These are phyloP conservation scores for Trametes coccinea DNA, from an alignment of 768 basidiomycete species.

Conservation along the genomic window DNA sequence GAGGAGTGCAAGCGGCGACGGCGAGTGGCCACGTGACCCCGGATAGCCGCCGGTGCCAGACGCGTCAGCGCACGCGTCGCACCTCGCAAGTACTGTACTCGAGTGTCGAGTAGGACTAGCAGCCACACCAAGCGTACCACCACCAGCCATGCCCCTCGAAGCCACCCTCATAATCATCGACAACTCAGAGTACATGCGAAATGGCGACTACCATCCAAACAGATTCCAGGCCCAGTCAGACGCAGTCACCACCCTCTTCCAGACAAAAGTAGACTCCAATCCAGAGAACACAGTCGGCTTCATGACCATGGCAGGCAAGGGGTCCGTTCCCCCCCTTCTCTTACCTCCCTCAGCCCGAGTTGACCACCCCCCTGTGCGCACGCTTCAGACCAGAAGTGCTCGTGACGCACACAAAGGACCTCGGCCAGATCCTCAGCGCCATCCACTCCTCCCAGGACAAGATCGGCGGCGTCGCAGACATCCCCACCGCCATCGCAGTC, in stretches of 20 bases:
- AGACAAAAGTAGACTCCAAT: conserved; percentile 92
- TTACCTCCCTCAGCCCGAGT: background rate
- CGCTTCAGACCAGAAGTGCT: conserved; percentile 83
- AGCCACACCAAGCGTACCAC: background rate
- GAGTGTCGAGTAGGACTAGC: no score
- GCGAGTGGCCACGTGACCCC: conserved; percentile 8
- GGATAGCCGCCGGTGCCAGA: conserved; percentile 13
- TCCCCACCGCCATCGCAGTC: conserved; percentile 88
- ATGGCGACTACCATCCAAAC: conserved; percentile 86
- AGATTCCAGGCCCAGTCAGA: conserved; percentile 91
- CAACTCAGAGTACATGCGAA: conserved; percentile 97
- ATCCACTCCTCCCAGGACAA: conserved; percentile 69
- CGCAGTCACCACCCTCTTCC: conserved; percentile 86
- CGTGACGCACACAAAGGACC: conserved; percentile 92
- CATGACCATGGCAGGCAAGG: conserved; percentile 98
- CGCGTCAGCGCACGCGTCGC: conserved; percentile 25
- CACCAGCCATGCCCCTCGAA: conserved; percentile 84
- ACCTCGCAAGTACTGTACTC: no score
- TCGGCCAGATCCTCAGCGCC: conserved; percentile 86
- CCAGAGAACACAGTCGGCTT: conserved; percentile 97
- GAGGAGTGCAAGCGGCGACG: background rate
- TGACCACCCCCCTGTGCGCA: no score
- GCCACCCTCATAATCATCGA: conserved; percentile 97
- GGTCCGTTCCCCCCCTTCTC: conserved; percentile 46
- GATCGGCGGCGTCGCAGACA: conserved; percentile 81